phyloP scores from a whole-genome alignment of 768 basidiomycete species.

The Lactifluus subvellereus region DNA sequence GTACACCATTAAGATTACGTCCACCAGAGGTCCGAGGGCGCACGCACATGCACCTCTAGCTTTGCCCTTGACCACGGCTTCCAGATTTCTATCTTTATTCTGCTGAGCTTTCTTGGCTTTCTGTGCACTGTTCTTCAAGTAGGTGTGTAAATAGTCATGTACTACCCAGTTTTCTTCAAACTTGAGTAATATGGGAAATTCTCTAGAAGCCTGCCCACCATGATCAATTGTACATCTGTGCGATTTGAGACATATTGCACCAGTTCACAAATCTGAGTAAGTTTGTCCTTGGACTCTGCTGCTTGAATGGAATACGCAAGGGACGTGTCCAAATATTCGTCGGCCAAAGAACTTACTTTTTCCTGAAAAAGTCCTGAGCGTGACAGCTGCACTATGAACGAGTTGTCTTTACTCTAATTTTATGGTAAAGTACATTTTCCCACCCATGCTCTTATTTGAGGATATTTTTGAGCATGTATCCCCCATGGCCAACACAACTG shows the following conservation, averaged over 20 bases:
- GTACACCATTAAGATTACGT: too few species aligned
- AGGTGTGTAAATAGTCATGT: not conserved
- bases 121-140: constrained; percentile 1
- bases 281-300: not conserved
- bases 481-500: not conserved
- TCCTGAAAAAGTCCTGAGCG: not conserved
- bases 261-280: not conserved
- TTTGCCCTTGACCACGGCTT: not conserved
- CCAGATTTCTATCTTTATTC: not conserved
- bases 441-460: not conserved
- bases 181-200: not conserved
- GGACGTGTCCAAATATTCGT: not conserved
- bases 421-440: not conserved
- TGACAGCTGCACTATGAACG: not conserved
- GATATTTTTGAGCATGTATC: not conserved
- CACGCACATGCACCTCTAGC: not conserved
- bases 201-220: not conserved
- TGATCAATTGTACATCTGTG: not conserved
- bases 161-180: not conserved
- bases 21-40: too few species aligned
- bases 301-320: not conserved
- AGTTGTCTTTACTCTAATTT: not conserved
- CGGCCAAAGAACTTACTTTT: not conserved
- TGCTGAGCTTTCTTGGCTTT: constrained; percentile 1
- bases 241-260: not conserved